Base-by-base conservation (phyloP, 306 rosid genomes). In the Adenanthera pavonina region DNA sequence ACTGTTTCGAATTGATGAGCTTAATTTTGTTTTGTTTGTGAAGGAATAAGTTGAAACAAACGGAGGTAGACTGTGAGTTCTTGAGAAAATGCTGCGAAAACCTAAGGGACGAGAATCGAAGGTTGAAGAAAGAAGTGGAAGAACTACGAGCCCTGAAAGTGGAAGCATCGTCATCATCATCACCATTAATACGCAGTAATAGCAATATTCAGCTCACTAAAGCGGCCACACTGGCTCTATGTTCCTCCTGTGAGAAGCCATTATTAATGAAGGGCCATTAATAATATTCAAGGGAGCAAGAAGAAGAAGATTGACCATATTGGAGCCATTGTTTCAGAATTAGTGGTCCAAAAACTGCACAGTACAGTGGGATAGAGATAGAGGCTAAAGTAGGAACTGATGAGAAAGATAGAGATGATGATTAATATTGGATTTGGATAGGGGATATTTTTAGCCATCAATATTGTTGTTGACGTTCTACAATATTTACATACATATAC, bases 221-320 rank as follows among this genome's bases (percentile, higher is more conserved):
- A 78, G 80, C 86, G 3, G 64, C 90, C 0, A 81, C 78, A 47
- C 86, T 83, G 16, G 66, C 86, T 35, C 15, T 61, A 17, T 87
- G 90, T 48, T 87, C 90, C 17, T 85, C 87, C 5, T 69, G 74
- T 44, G 40, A 69, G 56, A 69, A 69, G 56, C 56, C 74, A 44
- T 19, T 69, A 20, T 19, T 69, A 20, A 61, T 61, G 41, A 61
- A 61, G 13, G 68, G 68, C 41, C 41, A 61, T 13, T 61, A 14
- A 56, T 19, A 3, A n/a, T n/a, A 20, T n/a, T 54, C 10, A n/a
- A 51, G 34, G 17, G 60, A 57, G 64, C 30, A 20, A 57, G 34
- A 60, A 60, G 16, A 51, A 51, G 56, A 51, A 51, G 17, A 51
- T 4, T 3, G n/a, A 14, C 16, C 30, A 48, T 14, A 15, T 6